Evolutionary conservation across 306 rosid species (phyloP), one percentile per base, ranked within the genome.

Genomic region (Glycyrrhiza uralensis): DNA sequence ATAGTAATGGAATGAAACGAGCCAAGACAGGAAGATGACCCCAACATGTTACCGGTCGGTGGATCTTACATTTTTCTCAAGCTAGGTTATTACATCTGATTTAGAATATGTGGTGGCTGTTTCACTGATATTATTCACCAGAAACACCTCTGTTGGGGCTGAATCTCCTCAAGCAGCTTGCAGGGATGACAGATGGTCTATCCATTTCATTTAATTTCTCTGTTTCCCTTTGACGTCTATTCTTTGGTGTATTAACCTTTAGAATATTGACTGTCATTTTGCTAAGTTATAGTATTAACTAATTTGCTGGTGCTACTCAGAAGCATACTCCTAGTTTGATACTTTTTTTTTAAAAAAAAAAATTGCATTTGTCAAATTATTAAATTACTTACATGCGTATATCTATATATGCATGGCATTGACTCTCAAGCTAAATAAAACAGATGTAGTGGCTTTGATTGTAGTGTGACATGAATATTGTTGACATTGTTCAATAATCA

Each of bases 11-110:
- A 66, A 88, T 92, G 88, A 92, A 92, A 74, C 88, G 97, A 50
- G 94, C 97, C 70, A 92, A 92, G 85, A 92, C 94, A 14, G 96
- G 96, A 81, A 86, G 90, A 84, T 92, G 76, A 83, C 84, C 71
- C 52, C 5, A 41, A 28, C n/a, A 57, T 66, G 79, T 59, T 42
- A 64, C 38, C 29, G 13, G 20, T 77, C 29, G 13, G 20, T 77
- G 64, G 41, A 54, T 45, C 55, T 61, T 75, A 57, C 61, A 54
- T 62, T 72, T 42, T 74, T 55, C 71, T 47, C 66, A 68, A 69
- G 76, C 72, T 59, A 74, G 77, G 73, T 47, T 64, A 62, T 66
- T 50, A 50, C 67, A 70, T 76, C 82, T 69, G 55, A 79, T 74
- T 72, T 69, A 47, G 82, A 69, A 69, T 50, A 44, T 81, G 71